These are phyloP conservation scores for Eimeria necatrix DNA, from an alignment of 169 alveolate genomes.

Conservation along the genomic window DNA sequence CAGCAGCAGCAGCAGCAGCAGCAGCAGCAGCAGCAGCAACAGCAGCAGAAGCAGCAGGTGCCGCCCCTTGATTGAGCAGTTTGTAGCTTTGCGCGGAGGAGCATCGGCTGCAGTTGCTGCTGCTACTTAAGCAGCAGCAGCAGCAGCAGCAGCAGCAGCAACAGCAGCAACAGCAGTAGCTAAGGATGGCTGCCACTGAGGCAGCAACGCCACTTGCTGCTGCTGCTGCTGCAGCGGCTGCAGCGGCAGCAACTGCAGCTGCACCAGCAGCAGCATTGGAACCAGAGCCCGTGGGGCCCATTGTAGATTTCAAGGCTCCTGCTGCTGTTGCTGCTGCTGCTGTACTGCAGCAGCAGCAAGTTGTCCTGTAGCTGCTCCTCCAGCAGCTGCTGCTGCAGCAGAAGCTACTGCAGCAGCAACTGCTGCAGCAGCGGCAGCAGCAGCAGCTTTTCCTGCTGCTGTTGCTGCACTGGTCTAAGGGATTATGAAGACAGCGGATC, in stretches of 20 bases:
- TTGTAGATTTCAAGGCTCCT: no score
- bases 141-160: no score
- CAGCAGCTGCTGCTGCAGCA: constrained; percentile 14
- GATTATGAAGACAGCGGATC: not conserved
- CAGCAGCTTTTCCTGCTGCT: not conserved
- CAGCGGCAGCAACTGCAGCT: not conserved
- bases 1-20: not conserved
- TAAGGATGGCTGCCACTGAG: no score
- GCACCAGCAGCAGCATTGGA: not conserved
- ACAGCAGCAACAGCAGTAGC: no score
- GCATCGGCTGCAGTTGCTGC: no score
- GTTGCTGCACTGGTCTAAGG: not conserved
- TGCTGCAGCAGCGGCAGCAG: not conserved
- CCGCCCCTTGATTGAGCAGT: not conserved
- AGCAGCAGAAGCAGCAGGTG: not conserved
- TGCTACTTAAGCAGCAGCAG: no score
- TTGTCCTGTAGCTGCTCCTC: not conserved
- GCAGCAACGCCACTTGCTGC: no score
- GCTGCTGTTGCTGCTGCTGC: constrained; percentile 23
- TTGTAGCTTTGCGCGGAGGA: not conserved
- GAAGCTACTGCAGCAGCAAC: not conserved
- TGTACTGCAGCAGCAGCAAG: not conserved
- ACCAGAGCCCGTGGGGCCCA: no score
- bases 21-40: constrained; percentile 42
- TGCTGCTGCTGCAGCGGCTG: not conserved